Evolutionary conservation across 106 monocot species (phyloP).

Genomic region (Apostasia ramifera): DNA sequence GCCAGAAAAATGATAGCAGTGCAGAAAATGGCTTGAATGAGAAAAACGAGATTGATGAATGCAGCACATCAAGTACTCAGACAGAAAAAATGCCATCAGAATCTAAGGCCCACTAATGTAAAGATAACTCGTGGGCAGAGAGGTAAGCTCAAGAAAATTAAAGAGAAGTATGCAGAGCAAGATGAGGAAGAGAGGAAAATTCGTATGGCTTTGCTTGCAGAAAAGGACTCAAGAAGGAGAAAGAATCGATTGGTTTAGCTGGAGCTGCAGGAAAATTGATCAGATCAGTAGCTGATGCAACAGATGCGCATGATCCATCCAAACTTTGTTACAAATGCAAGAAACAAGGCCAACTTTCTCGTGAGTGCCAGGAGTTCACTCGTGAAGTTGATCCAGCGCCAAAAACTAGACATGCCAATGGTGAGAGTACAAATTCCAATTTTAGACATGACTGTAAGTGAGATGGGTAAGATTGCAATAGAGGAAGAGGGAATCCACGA

Average conservation of each 20-base stretch:
- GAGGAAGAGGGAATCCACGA: slow-evolving; percentile 77
- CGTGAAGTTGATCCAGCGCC: slow-evolving; percentile 16
- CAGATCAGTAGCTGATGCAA: slow-evolving; percentile 33
- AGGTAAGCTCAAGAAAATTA: slow-evolving; percentile 91
- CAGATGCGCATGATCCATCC: slow-evolving; percentile 47
- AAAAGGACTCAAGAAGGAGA: slow-evolving; percentile 56
- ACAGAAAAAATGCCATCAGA: slow-evolving; percentile 27
- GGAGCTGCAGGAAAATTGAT: slow-evolving; percentile 20
- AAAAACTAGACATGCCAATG: slow-evolving; percentile 3
- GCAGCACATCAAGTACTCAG: slow-evolving; percentile 9
- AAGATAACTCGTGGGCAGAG: slow-evolving; percentile 80
- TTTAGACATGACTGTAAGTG: slow-evolving; percentile 18
- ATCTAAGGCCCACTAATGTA: slow-evolving; percentile 18
- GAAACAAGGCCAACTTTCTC: slow-evolving; percentile 79
- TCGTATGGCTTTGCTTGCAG: slow-evolving; percentile 94
- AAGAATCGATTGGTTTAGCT: slow-evolving; percentile 29
- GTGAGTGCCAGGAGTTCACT: slow-evolving; percentile 67
- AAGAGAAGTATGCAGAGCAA: slow-evolving; percentile 96
- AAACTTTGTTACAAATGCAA: slow-evolving; percentile 98
- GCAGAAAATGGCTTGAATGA: slow-evolving; percentile 19
- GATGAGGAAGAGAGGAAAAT: slow-evolving; percentile 96
- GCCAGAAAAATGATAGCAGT: slow-evolving; percentile 22
- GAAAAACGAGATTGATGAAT: slow-evolving; percentile 22
- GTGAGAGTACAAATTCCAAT: slow-evolving; percentile 6
- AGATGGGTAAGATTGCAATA: slow-evolving; percentile 48